Evolutionary conservation across 2,329 filamentous ascomycete species (phyloP).

Genomic region (Botrytis fragariae): DNA sequence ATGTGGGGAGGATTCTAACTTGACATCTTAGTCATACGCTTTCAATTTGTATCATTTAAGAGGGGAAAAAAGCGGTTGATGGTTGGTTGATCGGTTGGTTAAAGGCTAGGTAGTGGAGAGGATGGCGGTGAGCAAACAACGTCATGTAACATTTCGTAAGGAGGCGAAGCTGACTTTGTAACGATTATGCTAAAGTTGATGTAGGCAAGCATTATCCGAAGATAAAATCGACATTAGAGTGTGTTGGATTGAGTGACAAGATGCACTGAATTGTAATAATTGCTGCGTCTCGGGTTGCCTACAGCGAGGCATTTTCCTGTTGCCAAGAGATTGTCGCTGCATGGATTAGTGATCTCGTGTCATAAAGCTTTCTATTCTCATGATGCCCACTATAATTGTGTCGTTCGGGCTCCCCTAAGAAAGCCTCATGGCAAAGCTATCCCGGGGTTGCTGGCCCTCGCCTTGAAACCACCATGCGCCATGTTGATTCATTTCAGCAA

Average conservation of each 20-base stretch:
- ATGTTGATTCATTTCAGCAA: constrained; percentile 31
- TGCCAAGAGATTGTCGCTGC: background rate
- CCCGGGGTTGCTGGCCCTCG: background rate
- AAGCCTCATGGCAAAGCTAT: background rate
- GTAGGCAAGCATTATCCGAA: background rate
- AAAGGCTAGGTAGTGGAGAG: background rate
- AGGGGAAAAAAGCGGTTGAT: background rate
- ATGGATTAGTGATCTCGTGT: constrained; percentile 4
- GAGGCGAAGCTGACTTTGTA: background rate
- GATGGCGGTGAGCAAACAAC: background rate
- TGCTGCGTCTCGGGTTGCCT: background rate
- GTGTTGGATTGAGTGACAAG: background rate
- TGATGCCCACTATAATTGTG: background rate
- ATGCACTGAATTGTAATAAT: background rate
- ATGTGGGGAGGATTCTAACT: background rate
- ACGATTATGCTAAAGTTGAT: background rate
- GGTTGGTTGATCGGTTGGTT: no score
- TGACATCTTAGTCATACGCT: background rate
- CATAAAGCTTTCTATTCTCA: background rate
- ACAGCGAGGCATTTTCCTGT: background rate
- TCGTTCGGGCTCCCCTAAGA: background rate
- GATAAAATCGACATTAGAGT: background rate
- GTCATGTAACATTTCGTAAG: background rate
- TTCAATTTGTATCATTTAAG: background rate
- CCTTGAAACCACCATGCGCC: background rate